Conservation (phyloP, 2,329 filamentous ascomycete species). For the Endothia cerciana region DNA sequence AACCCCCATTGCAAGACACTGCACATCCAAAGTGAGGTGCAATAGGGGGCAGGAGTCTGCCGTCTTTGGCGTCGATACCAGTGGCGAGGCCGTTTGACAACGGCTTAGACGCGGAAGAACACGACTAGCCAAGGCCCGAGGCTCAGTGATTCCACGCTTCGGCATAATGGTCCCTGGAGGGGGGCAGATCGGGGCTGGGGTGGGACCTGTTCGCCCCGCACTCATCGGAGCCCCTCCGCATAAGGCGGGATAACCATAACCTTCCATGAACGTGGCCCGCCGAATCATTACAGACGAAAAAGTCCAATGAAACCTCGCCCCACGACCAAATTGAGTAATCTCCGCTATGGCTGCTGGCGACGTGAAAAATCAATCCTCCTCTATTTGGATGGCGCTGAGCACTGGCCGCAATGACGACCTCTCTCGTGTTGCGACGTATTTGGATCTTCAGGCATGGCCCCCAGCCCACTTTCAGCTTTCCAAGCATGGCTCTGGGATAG, state of each 20-base stretch:
- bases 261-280: background rate
- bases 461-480: background rate
- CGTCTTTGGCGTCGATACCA: background rate
- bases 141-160: background rate
- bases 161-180: background rate
- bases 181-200: slow-evolving; percentile 2
- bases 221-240: background rate
- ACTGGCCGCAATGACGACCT: background rate
- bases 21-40: background rate
- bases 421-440: background rate
- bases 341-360: background rate
- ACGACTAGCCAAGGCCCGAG: background rate
- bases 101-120: background rate
- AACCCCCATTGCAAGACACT: no score
- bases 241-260: background rate
- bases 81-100: background rate
- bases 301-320: background rate
- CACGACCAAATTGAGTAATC: slow-evolving; percentile 12
- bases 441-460: background rate
- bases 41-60: background rate
- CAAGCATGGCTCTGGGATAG: background rate
- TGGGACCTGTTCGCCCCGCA: slow-evolving; percentile 4
- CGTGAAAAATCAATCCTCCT: background rate
- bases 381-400: background rate
- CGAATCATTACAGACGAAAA: slow-evolving; percentile 2